phyloP scores from a whole-genome alignment of 192 early-diverging fungal genomes.

The Haplosporangium gracile region DNA sequence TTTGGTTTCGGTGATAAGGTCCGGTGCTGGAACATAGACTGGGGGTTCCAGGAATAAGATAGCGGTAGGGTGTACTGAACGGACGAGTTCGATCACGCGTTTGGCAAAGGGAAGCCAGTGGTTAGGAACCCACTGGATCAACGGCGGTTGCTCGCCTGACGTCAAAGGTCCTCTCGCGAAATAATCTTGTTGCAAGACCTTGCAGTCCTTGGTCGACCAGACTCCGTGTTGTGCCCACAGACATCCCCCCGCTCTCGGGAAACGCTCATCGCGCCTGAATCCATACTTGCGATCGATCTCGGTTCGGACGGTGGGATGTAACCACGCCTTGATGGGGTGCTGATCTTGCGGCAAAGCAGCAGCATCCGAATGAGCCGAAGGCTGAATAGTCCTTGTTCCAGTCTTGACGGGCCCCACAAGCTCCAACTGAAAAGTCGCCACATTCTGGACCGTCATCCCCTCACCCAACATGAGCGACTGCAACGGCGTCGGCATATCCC shows the following conservation, averaged over 20 bases:
- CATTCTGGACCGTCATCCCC: slow-evolving; percentile 53
- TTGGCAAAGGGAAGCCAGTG: slow-evolving; percentile 62
- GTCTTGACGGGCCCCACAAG: slow-evolving; percentile 37
- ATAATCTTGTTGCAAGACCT: slow-evolving; percentile 57
- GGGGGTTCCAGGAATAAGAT: slow-evolving; percentile 68
- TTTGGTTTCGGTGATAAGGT: slow-evolving; percentile 15
- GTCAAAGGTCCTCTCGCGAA: slow-evolving; percentile 56
- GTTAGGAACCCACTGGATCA: slow-evolving; percentile 24
- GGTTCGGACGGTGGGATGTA: slow-evolving; percentile 28
- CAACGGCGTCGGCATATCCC: slow-evolving; percentile 63
- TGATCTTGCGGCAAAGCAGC: slow-evolving; percentile 13
- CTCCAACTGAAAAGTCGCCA: slow-evolving; percentile 33
- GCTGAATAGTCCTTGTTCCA: slow-evolving; percentile 35
- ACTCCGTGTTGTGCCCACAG: slow-evolving; percentile 68
- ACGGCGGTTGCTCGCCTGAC: neutral
- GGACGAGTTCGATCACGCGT: slow-evolving; percentile 45
- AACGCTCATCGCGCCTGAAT: slow-evolving; percentile 47
- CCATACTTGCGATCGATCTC: slow-evolving; percentile 41
- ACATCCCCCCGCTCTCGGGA: slow-evolving; percentile 55
- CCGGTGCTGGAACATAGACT: slow-evolving; percentile 59
- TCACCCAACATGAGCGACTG: slow-evolving; percentile 61
- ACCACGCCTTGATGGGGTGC: slow-evolving; percentile 54
- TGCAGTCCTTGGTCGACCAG: slow-evolving; percentile 51
- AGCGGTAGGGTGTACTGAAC: slow-evolving; percentile 54
- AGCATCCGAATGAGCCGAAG: slow-evolving; percentile 37